These are phyloP conservation scores for Tylopilus sp. DNA, from an alignment of 768 basidiomycete species.

Conservation along the genomic window DNA sequence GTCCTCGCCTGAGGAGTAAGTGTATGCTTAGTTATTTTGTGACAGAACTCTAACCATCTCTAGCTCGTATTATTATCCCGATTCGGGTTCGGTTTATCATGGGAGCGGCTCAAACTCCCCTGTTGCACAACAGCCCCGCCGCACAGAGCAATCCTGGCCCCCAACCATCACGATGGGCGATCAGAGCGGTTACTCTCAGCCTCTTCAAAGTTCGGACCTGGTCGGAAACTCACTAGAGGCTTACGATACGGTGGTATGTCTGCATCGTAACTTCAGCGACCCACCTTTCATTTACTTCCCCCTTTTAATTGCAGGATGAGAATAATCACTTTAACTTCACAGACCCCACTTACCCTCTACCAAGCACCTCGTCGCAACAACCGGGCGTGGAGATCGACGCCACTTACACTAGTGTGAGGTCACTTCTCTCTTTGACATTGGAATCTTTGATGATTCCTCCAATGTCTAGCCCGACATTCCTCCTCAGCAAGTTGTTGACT, in stretches of 20 bases:
- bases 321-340: not conserved
- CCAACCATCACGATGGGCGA: not conserved
- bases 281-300: not conserved
- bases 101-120: constrained; percentile 2
- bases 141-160: constrained; percentile 2
- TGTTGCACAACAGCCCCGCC: not conserved
- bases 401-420: constrained; percentile 8
- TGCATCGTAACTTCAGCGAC: constrained; percentile 3
- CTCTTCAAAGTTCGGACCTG: not conserved
- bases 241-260: constrained; percentile 6
- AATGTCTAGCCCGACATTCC: constrained; percentile 5
- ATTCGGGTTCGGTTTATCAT: not conserved
- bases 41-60: constrained; percentile 1
- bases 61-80: constrained; percentile 5
- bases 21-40: not conserved
- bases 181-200: constrained; percentile 3
- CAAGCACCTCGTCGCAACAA: not conserved
- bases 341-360: not conserved
- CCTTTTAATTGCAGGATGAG: constrained; percentile 8
- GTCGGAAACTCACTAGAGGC: not conserved
- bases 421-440: not conserved
- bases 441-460: not conserved
- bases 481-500: not conserved
- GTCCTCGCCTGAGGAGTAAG: constrained; percentile 23
- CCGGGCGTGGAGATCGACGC: not conserved